These are phyloP conservation scores for Aspergillus biplanus DNA, from an alignment of 495 filamentous ascomycete genomes.

Conservation along the genomic window DNA sequence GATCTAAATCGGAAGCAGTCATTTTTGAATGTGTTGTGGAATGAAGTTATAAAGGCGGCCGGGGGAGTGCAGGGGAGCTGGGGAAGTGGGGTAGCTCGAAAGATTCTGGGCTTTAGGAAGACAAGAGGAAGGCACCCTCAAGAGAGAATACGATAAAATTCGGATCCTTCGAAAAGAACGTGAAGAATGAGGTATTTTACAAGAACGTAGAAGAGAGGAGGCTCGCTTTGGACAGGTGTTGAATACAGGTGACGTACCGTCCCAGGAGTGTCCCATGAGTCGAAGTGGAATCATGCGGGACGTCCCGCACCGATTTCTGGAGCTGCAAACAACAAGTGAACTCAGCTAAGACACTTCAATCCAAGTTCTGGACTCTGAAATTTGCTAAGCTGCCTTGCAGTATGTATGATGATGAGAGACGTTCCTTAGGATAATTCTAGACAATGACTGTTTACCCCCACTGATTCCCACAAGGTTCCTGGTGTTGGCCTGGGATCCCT, in stretches of 20 bases:
- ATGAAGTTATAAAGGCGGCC: neutral
- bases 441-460: neutral
- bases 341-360: neutral
- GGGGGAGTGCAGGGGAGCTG: neutral
- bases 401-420: no score
- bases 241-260: neutral
- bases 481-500: no score
- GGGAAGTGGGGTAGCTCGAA: slow-evolving; percentile 5
- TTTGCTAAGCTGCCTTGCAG: no score
- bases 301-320: neutral
- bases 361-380: slow-evolving; percentile 6
- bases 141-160: neutral
- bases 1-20: slow-evolving; percentile 73
- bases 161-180: neutral
- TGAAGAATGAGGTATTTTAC: neutral
- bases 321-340: neutral
- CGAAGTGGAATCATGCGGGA: slow-evolving; percentile 2
- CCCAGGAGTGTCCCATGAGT: neutral
- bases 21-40: slow-evolving; percentile 43
- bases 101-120: neutral
- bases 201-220: neutral
- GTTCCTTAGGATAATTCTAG: neutral
- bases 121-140: neutral
- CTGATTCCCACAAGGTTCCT: no score
- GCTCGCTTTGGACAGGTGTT: neutral